Conservation (phyloP, 2,329 filamentous ascomycete genomes). For the Lachnum nothofagi region DNA sequence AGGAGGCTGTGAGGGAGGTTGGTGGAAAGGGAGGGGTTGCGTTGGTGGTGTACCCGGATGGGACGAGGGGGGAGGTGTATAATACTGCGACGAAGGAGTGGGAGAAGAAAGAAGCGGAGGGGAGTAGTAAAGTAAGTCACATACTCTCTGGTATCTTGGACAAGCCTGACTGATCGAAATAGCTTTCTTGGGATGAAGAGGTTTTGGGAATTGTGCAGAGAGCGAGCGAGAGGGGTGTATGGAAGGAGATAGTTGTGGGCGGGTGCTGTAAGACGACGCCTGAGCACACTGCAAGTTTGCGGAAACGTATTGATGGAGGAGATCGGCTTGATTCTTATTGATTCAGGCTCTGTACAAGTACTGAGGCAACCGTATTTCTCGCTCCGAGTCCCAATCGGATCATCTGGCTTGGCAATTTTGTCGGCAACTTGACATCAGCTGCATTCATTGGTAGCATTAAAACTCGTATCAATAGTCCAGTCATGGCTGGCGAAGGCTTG, state of each 20-base stretch:
- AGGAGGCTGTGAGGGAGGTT: conserved; percentile 42
- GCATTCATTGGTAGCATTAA: no score
- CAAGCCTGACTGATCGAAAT: conserved; percentile 3
- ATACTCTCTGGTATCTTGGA: background rate
- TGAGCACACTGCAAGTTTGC: conserved; percentile 25
- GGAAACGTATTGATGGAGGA: conserved; percentile 24
- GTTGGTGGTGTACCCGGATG: conserved; percentile 63
- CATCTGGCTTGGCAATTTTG: no score
- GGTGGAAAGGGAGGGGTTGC: conserved; percentile 35
- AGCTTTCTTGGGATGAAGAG: conserved; percentile 35
- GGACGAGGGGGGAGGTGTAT: conserved; percentile 63
- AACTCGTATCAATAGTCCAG: no score
- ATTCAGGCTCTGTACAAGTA: no score
- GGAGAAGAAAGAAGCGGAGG: conserved; percentile 39
- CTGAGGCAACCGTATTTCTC: no score
- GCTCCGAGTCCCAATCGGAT: no score
- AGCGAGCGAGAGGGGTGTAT: conserved; percentile 22
- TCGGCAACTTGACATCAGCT: no score
- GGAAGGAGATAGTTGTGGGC: conserved; percentile 37
- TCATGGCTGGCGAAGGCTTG: no score
- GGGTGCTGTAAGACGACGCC: conserved; percentile 43
- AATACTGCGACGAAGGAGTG: conserved; percentile 58
- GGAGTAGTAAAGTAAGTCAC: conserved; percentile 6
- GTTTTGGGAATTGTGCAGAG: conserved; percentile 33
- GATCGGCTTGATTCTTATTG: background rate